Percentiles rank a stretch among this genome's conserved stretches.
phyloP scores from a whole-genome alignment of 139 green algal genomes.

The Yamagishiella unicocca region DNA sequence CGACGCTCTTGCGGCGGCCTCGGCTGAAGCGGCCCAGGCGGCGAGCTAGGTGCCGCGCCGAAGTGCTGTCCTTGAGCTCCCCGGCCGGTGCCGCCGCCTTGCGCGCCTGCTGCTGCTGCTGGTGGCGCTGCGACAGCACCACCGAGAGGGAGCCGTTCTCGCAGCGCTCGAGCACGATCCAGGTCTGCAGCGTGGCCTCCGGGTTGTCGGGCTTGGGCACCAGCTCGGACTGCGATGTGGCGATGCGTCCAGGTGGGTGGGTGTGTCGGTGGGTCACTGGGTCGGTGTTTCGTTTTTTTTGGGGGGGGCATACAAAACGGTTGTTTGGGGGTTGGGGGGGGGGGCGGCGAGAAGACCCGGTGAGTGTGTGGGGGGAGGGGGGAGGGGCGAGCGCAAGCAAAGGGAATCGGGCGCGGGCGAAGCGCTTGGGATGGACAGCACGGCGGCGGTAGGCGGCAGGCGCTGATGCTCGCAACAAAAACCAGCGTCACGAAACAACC shows the following conservation, averaged over 20 bases:
- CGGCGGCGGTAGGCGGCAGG: too few species aligned
- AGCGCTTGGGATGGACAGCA: too few species aligned
- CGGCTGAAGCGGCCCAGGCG: conserved; percentile 1
- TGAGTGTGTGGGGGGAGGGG: too few species aligned
- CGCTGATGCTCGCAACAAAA: too few species aligned
- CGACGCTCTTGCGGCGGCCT: not conserved
- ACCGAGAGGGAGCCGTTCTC: conserved; percentile 32
- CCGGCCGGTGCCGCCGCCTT: not conserved
- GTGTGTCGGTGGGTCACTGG: not conserved
- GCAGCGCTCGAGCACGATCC: conserved; percentile 35
- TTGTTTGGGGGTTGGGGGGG: too few species aligned
- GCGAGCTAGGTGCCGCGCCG: not conserved
- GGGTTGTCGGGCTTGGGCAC: not conserved
- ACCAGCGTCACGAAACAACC: too few species aligned
- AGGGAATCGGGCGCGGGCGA: too few species aligned
- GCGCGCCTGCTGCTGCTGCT: not conserved
- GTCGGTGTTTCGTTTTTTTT: too few species aligned
- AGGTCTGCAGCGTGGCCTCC: conserved; percentile 18
- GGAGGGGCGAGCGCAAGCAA: too few species aligned
- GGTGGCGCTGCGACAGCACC: conserved; percentile 8
- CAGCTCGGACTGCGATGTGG: not conserved
- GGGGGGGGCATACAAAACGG: too few species aligned
- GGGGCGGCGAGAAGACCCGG: too few species aligned
- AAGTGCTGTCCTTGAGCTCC: too few species aligned
- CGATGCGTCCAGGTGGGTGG: not conserved